Evolutionary conservation across 2,329 filamentous ascomycete genomes (phyloP).

Genomic region (Microdochium bolleyi): DNA sequence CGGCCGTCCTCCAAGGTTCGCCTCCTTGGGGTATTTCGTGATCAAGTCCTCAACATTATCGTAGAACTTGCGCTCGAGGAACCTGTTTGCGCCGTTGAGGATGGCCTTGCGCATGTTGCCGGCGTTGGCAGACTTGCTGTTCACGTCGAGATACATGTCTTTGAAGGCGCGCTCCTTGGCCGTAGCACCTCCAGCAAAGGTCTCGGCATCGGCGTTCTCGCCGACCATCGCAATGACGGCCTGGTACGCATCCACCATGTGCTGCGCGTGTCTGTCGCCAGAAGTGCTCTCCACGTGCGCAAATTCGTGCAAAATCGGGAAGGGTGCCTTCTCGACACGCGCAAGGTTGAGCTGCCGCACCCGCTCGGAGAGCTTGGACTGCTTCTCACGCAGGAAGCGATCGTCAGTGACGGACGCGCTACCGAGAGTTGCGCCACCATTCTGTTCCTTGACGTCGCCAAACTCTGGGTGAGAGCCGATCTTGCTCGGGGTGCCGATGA

Average conservation of each 20-base stretch:
- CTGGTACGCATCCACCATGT: constrained; percentile 75
- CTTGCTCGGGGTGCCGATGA: constrained; percentile 73
- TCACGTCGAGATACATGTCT: constrained; percentile 68
- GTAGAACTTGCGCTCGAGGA: constrained; percentile 76
- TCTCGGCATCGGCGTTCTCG: constrained; percentile 57
- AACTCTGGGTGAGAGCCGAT: constrained; percentile 61
- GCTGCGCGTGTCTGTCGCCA: constrained; percentile 61
- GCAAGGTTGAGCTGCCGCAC: constrained; percentile 71
- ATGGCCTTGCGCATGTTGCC: constrained; percentile 70
- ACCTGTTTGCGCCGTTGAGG: constrained; percentile 68
- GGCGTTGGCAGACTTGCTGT: constrained; percentile 53
- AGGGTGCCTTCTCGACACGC: constrained; percentile 57
- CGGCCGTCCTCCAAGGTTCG: constrained; percentile 81
- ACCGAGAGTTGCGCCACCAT: constrained; percentile 35
- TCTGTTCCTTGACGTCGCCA: constrained; percentile 57
- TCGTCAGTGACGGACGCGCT: constrained; percentile 55
- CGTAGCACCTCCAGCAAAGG: constrained; percentile 51
- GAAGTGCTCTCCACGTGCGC: constrained; percentile 64
- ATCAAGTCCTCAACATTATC: constrained; percentile 70
- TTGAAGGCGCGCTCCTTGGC: constrained; percentile 72
- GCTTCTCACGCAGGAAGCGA: constrained; percentile 74
- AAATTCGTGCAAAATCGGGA: constrained; percentile 70
- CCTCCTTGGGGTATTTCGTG: constrained; percentile 77
- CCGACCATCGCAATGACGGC: constrained; percentile 72
- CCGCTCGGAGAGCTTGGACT: constrained; percentile 71